Evolutionary conservation across 192 early-diverging fungal species (phyloP), one percentile per base, ranked within the genome.

Genomic region (Fimicolochytrium jonesii): DNA sequence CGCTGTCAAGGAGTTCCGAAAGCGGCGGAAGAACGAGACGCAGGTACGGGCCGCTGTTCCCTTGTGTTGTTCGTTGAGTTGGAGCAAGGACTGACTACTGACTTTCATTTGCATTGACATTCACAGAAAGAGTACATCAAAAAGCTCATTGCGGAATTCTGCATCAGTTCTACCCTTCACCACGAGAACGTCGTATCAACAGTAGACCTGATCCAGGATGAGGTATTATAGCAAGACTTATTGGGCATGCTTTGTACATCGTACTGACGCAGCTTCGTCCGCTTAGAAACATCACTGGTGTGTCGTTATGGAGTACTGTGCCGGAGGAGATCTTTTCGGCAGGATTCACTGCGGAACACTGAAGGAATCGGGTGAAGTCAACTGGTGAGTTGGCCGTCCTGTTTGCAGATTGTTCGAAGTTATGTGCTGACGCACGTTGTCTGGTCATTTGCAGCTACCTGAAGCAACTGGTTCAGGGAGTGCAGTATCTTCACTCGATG

Each of bases 181-280:
- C 93, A 96, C 76, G 77, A 83, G 61, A 92, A 98, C 70, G 76
- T 98, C 29, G 91, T 98, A 26, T 83, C 85, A 64, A 96, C 93
- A 4, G 84, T 97, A n/a, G 95, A 98, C 73, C 76, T 98, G 59
- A 92, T 98, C 31, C 89, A 93, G 71, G 95, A 98, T 62, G 87
- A 92, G 53, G n/a, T n/a, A n/a, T 86, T 94, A 89, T 69, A 39
- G 9, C 37, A 7, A 39, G 86, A 80, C 82, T 74, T 77, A 78
- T 28, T 28, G 30, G 30, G 18, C 30, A n/a, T n/a, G 7, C 9
- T 50, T 50, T 50, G 18, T 35, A 6, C 35, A n/a, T n/a, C n/a
- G n/a, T n/a, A n/a, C n/a, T n/a, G n/a, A n/a, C n/a, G n/a, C n/a
- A 6, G 32, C 0, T 59, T 3, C 13, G 22, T 3, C 46, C 5